A percentile compares a stretch with the other conserved stretches of the same genome.
phyloP scores from a whole-genome alignment of 768 basidiomycete genomes.

The Termitomyces bulborhizus region DNA sequence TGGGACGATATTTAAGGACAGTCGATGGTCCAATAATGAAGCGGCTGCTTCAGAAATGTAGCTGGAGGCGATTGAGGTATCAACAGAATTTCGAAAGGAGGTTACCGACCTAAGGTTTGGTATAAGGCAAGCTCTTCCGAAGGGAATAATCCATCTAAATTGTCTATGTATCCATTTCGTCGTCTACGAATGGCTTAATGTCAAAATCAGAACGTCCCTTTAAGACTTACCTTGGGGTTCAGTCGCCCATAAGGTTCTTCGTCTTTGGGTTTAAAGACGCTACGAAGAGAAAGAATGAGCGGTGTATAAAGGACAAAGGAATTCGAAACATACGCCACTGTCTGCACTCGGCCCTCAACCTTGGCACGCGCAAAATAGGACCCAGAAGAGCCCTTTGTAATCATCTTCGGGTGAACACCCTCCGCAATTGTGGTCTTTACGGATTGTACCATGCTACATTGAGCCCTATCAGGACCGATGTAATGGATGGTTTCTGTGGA shows the following conservation, averaged over 20 bases:
- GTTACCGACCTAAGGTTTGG: constrained; percentile 70
- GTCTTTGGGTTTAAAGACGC: constrained; percentile 90
- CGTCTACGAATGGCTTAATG: constrained; percentile 39
- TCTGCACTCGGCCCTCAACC: constrained; percentile 68
- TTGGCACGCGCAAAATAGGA: constrained; percentile 90
- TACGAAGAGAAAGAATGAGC: constrained; percentile 19
- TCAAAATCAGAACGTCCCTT: background rate
- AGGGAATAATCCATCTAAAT: constrained; percentile 85
- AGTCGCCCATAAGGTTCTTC: constrained; percentile 85
- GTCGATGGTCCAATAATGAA: constrained; percentile 69
- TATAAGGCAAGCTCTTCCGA: constrained; percentile 84
- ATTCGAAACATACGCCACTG: constrained; percentile 63
- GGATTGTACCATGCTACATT: constrained; percentile 53
- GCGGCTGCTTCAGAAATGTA: constrained; percentile 90
- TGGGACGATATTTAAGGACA: constrained; percentile 78
- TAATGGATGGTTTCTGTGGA: background rate
- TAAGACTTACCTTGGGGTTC: constrained; percentile 65
- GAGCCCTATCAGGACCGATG: constrained; percentile 1
- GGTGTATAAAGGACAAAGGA: background rate
- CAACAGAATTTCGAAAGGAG: background rate
- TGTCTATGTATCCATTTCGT: constrained; percentile 89
- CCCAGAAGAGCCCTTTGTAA: constrained; percentile 82
- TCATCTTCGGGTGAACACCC: constrained; percentile 88
- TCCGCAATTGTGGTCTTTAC: constrained; percentile 65
- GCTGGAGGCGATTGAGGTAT: constrained; percentile 28